These are phyloP conservation scores for Cyberlindnera subsufficiens DNA, from an alignment of 805 yeast genomes.

Conservation along the genomic window DNA sequence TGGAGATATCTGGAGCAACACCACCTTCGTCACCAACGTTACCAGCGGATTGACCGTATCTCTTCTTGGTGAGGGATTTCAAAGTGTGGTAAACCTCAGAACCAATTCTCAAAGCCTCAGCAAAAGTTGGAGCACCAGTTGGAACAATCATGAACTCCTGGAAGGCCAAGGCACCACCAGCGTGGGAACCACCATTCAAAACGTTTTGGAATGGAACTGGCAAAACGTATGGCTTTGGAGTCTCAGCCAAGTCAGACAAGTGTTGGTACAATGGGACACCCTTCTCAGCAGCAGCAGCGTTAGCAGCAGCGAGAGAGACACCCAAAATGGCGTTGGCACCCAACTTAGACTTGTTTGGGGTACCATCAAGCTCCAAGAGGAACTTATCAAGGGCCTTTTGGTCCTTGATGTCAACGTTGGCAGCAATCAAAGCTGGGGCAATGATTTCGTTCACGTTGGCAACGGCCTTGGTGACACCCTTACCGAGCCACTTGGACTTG, in stretches of 20 bases:
- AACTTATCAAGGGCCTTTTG: conserved; percentile 85
- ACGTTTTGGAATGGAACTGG: conserved; percentile 99
- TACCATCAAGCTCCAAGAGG: conserved; percentile 85
- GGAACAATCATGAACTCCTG: conserved; percentile 99
- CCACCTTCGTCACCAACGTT: conserved; percentile 99
- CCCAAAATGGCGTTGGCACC: conserved; percentile 99
- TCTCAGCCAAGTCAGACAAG: conserved; percentile 68
- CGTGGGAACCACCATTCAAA: conserved; percentile 99
- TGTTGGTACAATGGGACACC: conserved; percentile 90
- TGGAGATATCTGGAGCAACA: conserved; percentile 95
- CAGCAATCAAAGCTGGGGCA: conserved; percentile 88
- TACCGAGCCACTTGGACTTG: conserved; percentile 96
- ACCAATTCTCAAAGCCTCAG: conserved; percentile 96
- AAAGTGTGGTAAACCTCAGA: conserved; percentile 97
- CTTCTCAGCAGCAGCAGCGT: conserved; percentile 98
- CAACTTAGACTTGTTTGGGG: conserved; percentile 93
- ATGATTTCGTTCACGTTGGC: conserved; percentile 90
- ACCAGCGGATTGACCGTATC: conserved; percentile 97
- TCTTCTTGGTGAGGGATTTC: conserved; percentile 88
- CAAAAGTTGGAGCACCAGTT: conserved; percentile 80
- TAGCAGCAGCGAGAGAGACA: conserved; percentile 94
- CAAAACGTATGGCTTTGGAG: conserved; percentile 80
- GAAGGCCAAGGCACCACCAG: conserved; percentile 98
- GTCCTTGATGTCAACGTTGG: conserved; percentile 76
- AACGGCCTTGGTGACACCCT: conserved; percentile 97